Conservation (phyloP, 2,329 filamentous ascomycete genomes). For the Pestalotiopsis sp. region DNA sequence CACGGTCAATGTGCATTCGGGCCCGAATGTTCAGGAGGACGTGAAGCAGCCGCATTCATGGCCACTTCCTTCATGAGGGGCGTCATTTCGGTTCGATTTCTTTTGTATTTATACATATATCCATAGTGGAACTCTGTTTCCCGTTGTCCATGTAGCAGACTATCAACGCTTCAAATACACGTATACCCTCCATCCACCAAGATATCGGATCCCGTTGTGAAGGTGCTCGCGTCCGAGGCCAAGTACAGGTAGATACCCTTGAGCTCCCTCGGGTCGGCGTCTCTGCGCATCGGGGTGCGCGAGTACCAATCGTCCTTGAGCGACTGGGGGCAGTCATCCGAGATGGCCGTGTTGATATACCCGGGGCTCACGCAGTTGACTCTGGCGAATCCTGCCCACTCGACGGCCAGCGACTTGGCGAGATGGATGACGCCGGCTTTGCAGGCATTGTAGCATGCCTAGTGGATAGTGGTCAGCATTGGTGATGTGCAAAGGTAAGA, state of each 20-base stretch:
- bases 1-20: no score
- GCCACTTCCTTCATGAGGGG: no score
- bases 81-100: no score
- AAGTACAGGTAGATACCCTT: constrained; percentile 84
- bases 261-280: constrained; percentile 72
- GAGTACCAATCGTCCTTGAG: constrained; percentile 41
- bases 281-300: constrained; percentile 71
- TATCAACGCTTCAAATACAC: constrained; percentile 38
- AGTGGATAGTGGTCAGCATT: no score
- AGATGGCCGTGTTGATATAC: constrained; percentile 75
- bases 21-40: no score
- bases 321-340: constrained; percentile 45
- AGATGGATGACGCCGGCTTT: constrained; percentile 51
- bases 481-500: no score
- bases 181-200: constrained; percentile 76
- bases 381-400: constrained; percentile 68
- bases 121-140: no score
- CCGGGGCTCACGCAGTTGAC: constrained; percentile 75
- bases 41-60: no score
- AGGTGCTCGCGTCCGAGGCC: constrained; percentile 81
- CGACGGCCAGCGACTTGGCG: constrained; percentile 70
- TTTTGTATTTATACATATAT: no score
- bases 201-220: constrained; percentile 75
- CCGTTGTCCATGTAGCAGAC: no score
- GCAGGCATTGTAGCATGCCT: constrained; percentile 65